A percentile compares a stretch with the other conserved stretches of the same genome.
These are phyloP conservation scores for Saccharum spontaneum DNA, from an alignment of 176 grass and related monocot species.

Conservation along the genomic window DNA sequence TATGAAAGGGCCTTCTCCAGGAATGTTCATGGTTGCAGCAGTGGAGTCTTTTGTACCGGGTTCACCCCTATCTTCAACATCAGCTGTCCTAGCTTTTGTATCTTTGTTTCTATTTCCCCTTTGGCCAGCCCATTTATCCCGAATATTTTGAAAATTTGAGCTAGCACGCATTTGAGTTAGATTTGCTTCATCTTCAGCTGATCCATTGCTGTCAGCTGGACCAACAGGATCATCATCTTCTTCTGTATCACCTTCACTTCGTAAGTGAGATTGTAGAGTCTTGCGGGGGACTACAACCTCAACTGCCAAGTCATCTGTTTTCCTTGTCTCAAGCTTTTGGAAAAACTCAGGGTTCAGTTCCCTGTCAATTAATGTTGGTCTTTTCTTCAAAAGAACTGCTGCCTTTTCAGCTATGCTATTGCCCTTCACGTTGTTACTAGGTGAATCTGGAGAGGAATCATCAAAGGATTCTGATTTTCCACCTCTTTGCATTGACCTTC, in stretches of 20 bases:
- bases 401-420: constrained; percentile 78
- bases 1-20: constrained; percentile 65
- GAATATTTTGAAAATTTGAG: constrained; percentile 51
- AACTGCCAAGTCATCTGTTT: constrained; percentile 65
- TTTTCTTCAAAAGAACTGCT: constrained; percentile 85
- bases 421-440: constrained; percentile 63
- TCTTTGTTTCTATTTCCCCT: constrained; percentile 60
- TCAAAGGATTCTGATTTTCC: constrained; percentile 43
- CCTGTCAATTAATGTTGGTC: constrained; percentile 70
- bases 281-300: constrained; percentile 81
- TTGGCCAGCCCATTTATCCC: constrained; percentile 71
- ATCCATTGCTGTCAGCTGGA: constrained; percentile 53
- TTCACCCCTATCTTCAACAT: constrained; percentile 59
- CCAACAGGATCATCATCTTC: constrained; percentile 53
- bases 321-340: constrained; percentile 88
- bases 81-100: constrained; percentile 61
- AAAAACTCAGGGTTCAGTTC: constrained; percentile 94
- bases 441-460: constrained; percentile 51
- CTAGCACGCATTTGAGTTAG: constrained; percentile 39
- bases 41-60: constrained; percentile 52
- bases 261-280: constrained; percentile 54
- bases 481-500: constrained; percentile 38
- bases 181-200: constrained; percentile 46
- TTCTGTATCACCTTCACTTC: constrained; percentile 56
- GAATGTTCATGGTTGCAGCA: constrained; percentile 40